Percentiles rank a stretch among this genome's conserved stretches.
These are phyloP conservation scores for Kurtzmaniella natalensis DNA, from an alignment of 1,139 yeast genomes.

Conservation along the genomic window DNA sequence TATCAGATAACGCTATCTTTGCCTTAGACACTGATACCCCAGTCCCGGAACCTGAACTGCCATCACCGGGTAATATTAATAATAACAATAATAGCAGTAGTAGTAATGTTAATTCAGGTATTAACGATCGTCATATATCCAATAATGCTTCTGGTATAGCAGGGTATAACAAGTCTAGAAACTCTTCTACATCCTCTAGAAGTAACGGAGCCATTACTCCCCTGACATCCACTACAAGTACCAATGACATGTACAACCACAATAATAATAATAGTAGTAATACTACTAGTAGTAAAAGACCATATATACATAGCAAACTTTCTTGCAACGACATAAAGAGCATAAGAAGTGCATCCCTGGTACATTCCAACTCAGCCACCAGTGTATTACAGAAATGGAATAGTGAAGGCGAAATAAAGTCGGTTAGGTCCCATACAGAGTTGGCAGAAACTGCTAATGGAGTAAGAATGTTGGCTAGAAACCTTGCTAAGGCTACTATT, in stretches of 20 bases:
- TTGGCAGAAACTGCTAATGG: constrained; percentile 84
- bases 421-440: constrained; percentile 65
- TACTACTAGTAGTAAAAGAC: constrained; percentile 18
- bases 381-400: constrained; percentile 31
- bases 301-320: constrained; percentile 34
- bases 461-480: constrained; percentile 73
- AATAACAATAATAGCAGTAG: no score
- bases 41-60: no score
- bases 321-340: constrained; percentile 20
- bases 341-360: neutral
- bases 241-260: no score
- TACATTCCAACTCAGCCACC: constrained; percentile 12
- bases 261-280: neutral
- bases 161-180: no score
- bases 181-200: neutral
- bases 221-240: no score
- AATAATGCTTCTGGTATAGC: no score
- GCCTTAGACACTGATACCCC: no score
- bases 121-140: no score
- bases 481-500: constrained; percentile 69
- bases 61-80: no score
- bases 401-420: constrained; percentile 36
- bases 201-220: constrained; percentile 2
- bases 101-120: no score
- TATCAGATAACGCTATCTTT: no score